Conservation (phyloP, 495 filamentous ascomycete genomes). For the Talaromyces trachyspermus region DNA sequence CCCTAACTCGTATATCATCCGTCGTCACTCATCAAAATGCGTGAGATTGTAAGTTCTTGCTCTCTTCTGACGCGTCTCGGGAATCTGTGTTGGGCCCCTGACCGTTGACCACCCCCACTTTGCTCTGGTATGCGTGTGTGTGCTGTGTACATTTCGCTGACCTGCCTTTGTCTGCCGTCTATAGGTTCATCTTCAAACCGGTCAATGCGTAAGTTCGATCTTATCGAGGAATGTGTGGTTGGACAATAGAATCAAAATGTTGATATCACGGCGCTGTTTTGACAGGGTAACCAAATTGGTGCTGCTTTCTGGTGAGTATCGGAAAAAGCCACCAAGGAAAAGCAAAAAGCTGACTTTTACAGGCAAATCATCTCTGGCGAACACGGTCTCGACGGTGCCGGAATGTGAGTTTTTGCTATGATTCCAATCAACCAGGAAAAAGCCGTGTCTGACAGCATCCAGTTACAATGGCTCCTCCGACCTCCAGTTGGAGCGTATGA, state of each 20-base stretch:
- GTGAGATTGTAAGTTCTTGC: slow-evolving; percentile 76
- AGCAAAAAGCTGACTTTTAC: slow-evolving; percentile 23
- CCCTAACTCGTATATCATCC: slow-evolving; percentile 16
- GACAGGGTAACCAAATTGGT: slow-evolving; percentile 99
- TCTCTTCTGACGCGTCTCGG: slow-evolving; percentile 32
- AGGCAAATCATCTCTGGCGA: slow-evolving; percentile 97
- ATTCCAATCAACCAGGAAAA: not conserved
- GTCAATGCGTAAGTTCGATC: slow-evolving; percentile 95
- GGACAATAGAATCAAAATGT: not conserved
- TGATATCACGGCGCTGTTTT: not conserved
- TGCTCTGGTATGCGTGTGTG: slow-evolving; percentile 25
- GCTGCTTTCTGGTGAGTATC: slow-evolving; percentile 88
- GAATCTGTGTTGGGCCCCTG: slow-evolving; percentile 24
- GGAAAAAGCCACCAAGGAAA: slow-evolving; percentile 11
- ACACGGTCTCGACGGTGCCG: slow-evolving; percentile 96
- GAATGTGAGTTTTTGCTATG: slow-evolving; percentile 60
- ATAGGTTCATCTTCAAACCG: slow-evolving; percentile 97
- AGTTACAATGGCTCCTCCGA: slow-evolving; percentile 97
- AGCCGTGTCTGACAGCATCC: slow-evolving; percentile 15
- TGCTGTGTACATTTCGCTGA: slow-evolving; percentile 12
- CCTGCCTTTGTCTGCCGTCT: slow-evolving; percentile 27
- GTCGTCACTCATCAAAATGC: slow-evolving; percentile 55
- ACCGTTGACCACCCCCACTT: slow-evolving; percentile 38
- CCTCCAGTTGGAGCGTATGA: slow-evolving; percentile 99
- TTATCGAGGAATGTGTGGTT: too few species aligned